Evolutionary conservation across 2,329 filamentous ascomycete genomes (phyloP).

Genomic region (Curvularia eragrostidis): DNA sequence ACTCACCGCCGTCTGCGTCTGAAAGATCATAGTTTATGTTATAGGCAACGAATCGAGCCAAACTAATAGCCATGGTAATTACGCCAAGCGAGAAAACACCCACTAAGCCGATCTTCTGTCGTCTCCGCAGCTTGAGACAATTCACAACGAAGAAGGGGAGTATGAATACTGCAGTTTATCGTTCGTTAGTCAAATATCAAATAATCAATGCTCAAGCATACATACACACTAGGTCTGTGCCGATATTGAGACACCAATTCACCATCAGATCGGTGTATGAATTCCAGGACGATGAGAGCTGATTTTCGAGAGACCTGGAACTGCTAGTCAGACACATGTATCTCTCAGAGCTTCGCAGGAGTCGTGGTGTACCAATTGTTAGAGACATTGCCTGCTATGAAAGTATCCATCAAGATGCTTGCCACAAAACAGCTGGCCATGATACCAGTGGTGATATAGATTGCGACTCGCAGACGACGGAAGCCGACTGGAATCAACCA

Average conservation of each 20-base stretch:
- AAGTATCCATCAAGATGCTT: constrained; percentile 24
- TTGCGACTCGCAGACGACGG: constrained; percentile 23
- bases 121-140: constrained; percentile 31
- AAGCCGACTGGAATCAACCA: constrained; percentile 34
- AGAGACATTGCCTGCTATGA: constrained; percentile 19
- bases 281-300: constrained; percentile 30
- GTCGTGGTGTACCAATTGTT: constrained; percentile 27
- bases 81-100: constrained; percentile 31
- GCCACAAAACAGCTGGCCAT: constrained; percentile 20
- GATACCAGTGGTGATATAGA: constrained; percentile 20
- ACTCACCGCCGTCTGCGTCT: constrained; percentile 31
- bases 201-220: not conserved
- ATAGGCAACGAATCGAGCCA: constrained; percentile 31
- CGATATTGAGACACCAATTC: constrained; percentile 30
- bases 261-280: constrained; percentile 17
- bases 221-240: constrained; percentile 29
- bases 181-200: not conserved
- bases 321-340: not conserved
- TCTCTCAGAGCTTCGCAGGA: not conserved
- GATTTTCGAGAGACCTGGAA: constrained; percentile 25
- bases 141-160: constrained; percentile 33
- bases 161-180: constrained; percentile 21
- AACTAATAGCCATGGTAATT: constrained; percentile 32
- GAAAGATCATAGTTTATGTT: constrained; percentile 25
- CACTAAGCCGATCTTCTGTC: constrained; percentile 32